Percentiles rank a stretch among this genome's conserved stretches.
Conservation (phyloP, 2,329 filamentous ascomycete species). For the Beauveria caledonica region DNA sequence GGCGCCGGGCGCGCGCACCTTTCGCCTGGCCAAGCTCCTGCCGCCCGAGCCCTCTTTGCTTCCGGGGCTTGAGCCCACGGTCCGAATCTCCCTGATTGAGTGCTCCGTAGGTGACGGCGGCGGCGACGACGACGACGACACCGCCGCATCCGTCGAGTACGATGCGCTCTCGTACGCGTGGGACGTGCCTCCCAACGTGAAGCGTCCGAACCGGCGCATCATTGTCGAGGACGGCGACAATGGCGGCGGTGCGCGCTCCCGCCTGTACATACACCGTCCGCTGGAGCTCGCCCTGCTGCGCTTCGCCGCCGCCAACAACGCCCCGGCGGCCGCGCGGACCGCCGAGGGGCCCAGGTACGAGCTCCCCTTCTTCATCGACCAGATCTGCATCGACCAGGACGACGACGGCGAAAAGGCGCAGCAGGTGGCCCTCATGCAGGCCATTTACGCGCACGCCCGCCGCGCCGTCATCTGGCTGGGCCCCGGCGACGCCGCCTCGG, state of each 20-base stretch:
- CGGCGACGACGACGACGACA: slow-evolving; percentile 5
- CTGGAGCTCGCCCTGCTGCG: slow-evolving; percentile 22
- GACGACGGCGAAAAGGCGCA: slow-evolving; percentile 18
- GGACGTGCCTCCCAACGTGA: slow-evolving; percentile 13
- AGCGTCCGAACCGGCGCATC: slow-evolving; percentile 18
- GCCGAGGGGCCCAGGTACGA: not conserved
- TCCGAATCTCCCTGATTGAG: slow-evolving; percentile 22
- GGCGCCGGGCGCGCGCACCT: slow-evolving; percentile 8
- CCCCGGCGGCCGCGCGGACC: not conserved
- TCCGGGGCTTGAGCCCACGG: slow-evolving; percentile 16
- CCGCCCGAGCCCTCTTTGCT: slow-evolving; percentile 14
- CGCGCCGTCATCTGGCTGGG: slow-evolving; percentile 23
- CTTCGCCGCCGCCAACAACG: slow-evolving; percentile 10
- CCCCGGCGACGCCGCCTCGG: slow-evolving; percentile 15
- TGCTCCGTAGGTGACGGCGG: slow-evolving; percentile 6
- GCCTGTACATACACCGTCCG: slow-evolving; percentile 20
- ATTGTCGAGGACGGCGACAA: slow-evolving; percentile 16
- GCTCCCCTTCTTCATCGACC: slow-evolving; percentile 23
- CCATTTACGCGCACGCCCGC: slow-evolving; percentile 20
- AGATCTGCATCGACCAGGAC: slow-evolving; percentile 25
- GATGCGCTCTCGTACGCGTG: slow-evolving; percentile 26
- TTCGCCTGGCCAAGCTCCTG: slow-evolving; percentile 21
- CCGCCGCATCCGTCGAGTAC: slow-evolving; percentile 13
- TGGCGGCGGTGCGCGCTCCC: not conserved
- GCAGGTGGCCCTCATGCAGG: slow-evolving; percentile 23